phyloP scores from a whole-genome alignment of 176 grass and related monocot species.

The Hordeum vulgare region DNA sequence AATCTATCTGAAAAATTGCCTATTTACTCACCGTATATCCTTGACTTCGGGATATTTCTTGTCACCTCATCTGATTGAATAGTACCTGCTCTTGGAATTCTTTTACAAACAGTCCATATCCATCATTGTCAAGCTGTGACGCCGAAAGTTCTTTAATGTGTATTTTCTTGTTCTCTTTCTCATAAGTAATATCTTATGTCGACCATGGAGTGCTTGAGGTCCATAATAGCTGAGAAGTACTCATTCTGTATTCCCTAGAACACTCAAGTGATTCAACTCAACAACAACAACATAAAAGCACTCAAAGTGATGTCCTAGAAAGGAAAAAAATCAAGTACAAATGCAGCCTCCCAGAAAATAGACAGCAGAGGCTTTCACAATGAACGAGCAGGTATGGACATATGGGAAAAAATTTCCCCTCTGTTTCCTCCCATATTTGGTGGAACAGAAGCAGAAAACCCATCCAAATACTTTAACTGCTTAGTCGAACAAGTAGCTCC shows the following conservation, averaged over 20 bases:
- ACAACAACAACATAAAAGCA: too few relatives aligned
- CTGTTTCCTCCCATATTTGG: not conserved
- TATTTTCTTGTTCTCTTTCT: too few relatives aligned
- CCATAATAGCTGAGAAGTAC: not conserved
- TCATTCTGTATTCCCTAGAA: not conserved
- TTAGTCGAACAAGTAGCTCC: conserved; percentile 32
- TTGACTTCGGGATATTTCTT: not conserved
- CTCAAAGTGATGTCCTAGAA: too few relatives aligned
- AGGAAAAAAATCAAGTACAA: not conserved
- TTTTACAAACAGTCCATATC: not conserved
- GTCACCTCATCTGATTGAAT: not conserved
- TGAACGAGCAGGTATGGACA: not conserved
- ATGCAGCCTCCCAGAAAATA: not conserved
- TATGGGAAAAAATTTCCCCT: not conserved
- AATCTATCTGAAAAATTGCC: too few relatives aligned
- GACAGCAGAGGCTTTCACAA: not conserved
- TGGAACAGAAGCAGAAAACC: not conserved
- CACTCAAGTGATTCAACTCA: not conserved
- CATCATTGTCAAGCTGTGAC: not conserved
- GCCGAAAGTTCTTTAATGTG: not conserved
- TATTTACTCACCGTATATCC: too few relatives aligned
- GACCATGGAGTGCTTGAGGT: not conserved
- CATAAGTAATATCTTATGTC: not conserved
- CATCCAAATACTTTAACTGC: not conserved
- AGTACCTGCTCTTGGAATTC: not conserved